Percentiles rank a stretch among this genome's conserved stretches.
These are phyloP conservation scores for Russula vinacea DNA, from an alignment of 768 basidiomycete genomes.

Conservation along the genomic window DNA sequence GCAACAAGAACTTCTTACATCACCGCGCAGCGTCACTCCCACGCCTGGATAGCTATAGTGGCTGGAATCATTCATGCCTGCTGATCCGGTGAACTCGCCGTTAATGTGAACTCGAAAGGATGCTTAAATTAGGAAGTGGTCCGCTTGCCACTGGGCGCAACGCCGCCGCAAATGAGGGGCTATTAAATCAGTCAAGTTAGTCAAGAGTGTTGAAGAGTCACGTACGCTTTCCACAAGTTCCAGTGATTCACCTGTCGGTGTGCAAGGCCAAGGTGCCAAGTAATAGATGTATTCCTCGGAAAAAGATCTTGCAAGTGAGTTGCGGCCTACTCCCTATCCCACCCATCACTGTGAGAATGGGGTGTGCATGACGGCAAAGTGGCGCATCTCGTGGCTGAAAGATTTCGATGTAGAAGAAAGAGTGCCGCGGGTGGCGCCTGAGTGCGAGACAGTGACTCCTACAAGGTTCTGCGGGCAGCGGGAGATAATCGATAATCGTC, in stretches of 20 bases:
- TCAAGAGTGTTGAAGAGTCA: neutral
- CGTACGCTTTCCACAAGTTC: too few species aligned
- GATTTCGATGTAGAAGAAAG: neutral
- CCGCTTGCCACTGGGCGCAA: too few species aligned
- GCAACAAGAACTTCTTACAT: neutral
- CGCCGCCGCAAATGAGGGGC: neutral
- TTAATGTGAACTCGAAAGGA: neutral
- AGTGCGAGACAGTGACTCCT: too few species aligned
- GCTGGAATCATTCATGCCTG: neutral
- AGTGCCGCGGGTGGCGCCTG: neutral
- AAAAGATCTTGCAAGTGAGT: neutral
- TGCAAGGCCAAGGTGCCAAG: neutral
- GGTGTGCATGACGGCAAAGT: neutral
- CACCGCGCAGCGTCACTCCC: neutral
- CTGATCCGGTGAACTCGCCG: neutral
- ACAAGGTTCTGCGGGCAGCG: too few species aligned
- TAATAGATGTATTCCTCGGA: too few species aligned
- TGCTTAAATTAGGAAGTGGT: neutral
- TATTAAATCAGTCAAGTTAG: neutral
- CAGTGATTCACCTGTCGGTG: neutral
- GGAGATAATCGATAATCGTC: too few species aligned
- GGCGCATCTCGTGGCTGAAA: neutral
- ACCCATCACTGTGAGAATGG: neutral
- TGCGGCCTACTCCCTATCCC: neutral
- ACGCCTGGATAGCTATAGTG: neutral